phyloP scores from a whole-genome alignment of 495 filamentous ascomycete species.

The Pyrenula massariospora region DNA sequence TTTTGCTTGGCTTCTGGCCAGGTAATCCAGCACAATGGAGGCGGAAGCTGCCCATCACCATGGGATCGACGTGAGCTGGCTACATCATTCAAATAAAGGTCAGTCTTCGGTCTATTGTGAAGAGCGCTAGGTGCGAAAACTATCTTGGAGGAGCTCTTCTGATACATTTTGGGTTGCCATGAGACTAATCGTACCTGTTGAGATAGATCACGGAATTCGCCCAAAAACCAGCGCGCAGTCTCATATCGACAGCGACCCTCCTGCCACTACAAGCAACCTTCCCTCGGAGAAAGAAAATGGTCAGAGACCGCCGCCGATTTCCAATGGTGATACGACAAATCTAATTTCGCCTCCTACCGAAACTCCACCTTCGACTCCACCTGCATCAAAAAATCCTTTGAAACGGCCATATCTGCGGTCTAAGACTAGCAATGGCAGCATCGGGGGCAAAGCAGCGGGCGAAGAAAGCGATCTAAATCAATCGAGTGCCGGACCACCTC shows the following conservation, averaged over 20 bases:
- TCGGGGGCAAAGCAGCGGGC: neutral
- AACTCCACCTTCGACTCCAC: neutral
- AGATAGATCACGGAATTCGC: neutral
- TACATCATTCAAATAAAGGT: constrained; percentile 57
- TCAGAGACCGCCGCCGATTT: neutral
- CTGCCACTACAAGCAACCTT: neutral
- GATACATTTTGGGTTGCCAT: neutral
- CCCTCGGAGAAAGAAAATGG: neutral
- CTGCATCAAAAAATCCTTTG: neutral
- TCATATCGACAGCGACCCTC: neutral
- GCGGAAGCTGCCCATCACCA: neutral
- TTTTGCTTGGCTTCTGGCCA: neutral
- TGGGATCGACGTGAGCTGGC: constrained; percentile 51
- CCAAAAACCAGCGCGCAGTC: neutral
- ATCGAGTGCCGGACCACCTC: neutral
- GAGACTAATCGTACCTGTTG: no score
- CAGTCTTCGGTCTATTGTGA: no score
- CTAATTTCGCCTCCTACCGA: neutral
- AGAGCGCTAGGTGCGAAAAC: no score
- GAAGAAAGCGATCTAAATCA: neutral
- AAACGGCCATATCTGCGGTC: neutral
- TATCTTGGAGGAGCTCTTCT: neutral
- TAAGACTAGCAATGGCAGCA: neutral
- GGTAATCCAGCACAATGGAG: neutral
- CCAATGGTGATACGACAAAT: neutral